Conservation (phyloP, 306 rosid species). For the Quercus alba region DNA sequence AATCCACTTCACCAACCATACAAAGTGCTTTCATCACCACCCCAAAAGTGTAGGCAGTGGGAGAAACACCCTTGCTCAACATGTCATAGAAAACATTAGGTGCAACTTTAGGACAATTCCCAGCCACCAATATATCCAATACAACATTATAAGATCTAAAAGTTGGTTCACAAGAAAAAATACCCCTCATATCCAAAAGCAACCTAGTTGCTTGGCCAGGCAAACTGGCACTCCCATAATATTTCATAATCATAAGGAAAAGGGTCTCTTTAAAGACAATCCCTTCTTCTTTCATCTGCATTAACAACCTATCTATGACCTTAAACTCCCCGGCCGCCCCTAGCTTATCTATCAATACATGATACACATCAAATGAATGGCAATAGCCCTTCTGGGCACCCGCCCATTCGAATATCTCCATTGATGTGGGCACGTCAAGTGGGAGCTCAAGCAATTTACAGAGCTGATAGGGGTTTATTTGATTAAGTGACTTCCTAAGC, state of each 20-base stretch:
- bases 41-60: constrained; percentile 67
- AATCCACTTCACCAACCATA: constrained; percentile 70
- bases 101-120: constrained; percentile 65
- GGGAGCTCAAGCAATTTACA: constrained; percentile 70
- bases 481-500: constrained; percentile 52
- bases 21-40: constrained; percentile 82
- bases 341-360: constrained; percentile 65
- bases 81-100: constrained; percentile 83
- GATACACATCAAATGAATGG: constrained; percentile 68
- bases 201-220: constrained; percentile 91
- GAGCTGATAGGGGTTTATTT: constrained; percentile 68
- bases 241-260: constrained; percentile 68
- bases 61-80: constrained; percentile 75
- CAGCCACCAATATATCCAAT: constrained; percentile 60
- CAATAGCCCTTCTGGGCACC: constrained; percentile 70
- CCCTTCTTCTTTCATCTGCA: constrained; percentile 77
- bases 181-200: constrained; percentile 75
- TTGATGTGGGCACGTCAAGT: constrained; percentile 65
- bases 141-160: constrained; percentile 81
- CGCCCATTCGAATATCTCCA: constrained; percentile 66
- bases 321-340: constrained; percentile 70
- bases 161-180: constrained; percentile 64
- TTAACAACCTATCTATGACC: constrained; percentile 56
- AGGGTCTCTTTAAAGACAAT: constrained; percentile 66
- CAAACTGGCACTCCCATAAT: constrained; percentile 67